Evolutionary conservation across 345 rosid genomes (phyloP).

Genomic region (Populus deltoides): DNA sequence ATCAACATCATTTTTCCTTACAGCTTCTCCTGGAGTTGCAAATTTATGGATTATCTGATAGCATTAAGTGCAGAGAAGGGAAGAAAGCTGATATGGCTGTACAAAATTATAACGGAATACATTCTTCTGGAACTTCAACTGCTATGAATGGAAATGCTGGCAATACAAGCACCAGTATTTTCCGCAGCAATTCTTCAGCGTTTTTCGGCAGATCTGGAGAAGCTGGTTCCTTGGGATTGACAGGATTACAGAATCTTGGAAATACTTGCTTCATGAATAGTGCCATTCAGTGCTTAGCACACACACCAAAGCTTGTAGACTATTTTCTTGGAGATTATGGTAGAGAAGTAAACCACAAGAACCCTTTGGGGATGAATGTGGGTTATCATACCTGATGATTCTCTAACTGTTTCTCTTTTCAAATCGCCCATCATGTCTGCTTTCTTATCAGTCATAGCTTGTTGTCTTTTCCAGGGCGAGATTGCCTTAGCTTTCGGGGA

Average conservation of each 20-base stretch:
- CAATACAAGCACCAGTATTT: slow-evolving; percentile 43
- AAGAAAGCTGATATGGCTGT: slow-evolving; percentile 62
- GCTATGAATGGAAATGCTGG: slow-evolving; percentile 53
- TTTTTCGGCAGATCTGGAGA: slow-evolving; percentile 67
- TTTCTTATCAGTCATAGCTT: slow-evolving; percentile 8
- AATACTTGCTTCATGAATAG: slow-evolving; percentile 99
- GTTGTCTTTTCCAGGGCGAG: slow-evolving; percentile 66
- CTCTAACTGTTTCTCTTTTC: background rate
- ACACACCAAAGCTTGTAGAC: slow-evolving; percentile 95
- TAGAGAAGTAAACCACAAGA: slow-evolving; percentile 79
- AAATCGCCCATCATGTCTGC: background rate
- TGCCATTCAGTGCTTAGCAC: slow-evolving; percentile 92
- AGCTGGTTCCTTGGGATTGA: slow-evolving; percentile 89
- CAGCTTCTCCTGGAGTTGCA: slow-evolving; percentile 86
- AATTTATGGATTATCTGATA: slow-evolving; percentile 95
- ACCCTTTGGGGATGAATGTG: slow-evolving; percentile 97
- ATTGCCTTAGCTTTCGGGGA: slow-evolving; percentile 95
- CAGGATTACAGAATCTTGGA: slow-evolving; percentile 97
- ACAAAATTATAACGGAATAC: slow-evolving; percentile 45
- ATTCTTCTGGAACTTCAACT: slow-evolving; percentile 30
- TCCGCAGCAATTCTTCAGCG: slow-evolving; percentile 42
- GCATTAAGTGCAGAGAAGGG: slow-evolving; percentile 66
- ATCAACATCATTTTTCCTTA: slow-evolving; percentile 22
- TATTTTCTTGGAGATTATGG: slow-evolving; percentile 89
- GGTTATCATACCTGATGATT: slow-evolving; percentile 22